Evolutionary conservation across 148 eudicot genomes (phyloP).

Genomic region (Suaeda aralocaspica): DNA sequence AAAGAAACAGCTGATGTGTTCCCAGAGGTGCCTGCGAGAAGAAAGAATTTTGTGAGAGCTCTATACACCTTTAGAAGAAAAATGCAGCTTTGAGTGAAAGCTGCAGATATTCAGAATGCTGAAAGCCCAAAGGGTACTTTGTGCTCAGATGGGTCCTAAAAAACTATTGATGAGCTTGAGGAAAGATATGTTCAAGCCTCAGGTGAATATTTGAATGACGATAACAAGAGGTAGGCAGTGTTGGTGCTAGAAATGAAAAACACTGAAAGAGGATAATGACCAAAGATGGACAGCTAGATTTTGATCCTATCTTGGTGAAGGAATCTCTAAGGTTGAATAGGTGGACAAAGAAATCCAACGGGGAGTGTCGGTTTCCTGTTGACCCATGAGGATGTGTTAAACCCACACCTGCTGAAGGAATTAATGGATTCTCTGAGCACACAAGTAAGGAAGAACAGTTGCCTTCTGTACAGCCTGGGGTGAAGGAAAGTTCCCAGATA

Average conservation of each 20-base stretch:
- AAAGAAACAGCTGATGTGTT: slow-evolving; percentile 21
- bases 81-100: slow-evolving; percentile 28
- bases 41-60: too few relatives aligned
- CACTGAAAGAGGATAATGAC: slow-evolving; percentile 17
- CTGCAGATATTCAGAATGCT: slow-evolving; percentile 24
- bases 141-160: slow-evolving; percentile 21
- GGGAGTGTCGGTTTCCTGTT: slow-evolving; percentile 21
- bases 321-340: slow-evolving; percentile 24
- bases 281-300: slow-evolving; percentile 16
- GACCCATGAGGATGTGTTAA: slow-evolving; percentile 29
- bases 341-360: slow-evolving; percentile 17
- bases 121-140: slow-evolving; percentile 24
- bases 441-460: slow-evolving; percentile 30
- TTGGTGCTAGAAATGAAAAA: slow-evolving; percentile 21
- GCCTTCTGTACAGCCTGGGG: slow-evolving; percentile 28
- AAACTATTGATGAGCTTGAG: slow-evolving; percentile 21
- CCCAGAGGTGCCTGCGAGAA: slow-evolving; percentile 22
- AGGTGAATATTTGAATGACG: slow-evolving; percentile 29
- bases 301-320: slow-evolving; percentile 26
- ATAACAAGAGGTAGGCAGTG: too few relatives aligned
- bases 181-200: slow-evolving; percentile 14
- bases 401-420: slow-evolving; percentile 25
- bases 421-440: slow-evolving; percentile 28
- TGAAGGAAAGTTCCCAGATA: slow-evolving; percentile 21
- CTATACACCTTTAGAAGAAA: slow-evolving; percentile 20